Evolutionary conservation across 176 grass and related monocot genomes (phyloP).

Genomic region (Musa troglodytarum): DNA sequence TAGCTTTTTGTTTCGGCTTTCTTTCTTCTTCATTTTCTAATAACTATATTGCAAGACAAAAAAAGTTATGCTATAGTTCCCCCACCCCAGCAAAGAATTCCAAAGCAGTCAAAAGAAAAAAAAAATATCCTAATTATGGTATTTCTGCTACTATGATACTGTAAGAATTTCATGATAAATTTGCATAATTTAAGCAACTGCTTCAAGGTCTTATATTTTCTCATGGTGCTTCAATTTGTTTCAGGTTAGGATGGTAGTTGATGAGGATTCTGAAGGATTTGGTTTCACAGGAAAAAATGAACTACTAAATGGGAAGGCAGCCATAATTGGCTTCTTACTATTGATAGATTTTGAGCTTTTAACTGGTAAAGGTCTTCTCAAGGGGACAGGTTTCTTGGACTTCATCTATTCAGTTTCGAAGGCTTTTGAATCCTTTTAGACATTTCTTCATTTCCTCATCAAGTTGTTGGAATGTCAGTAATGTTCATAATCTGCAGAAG

Average conservation of each 20-base stretch:
- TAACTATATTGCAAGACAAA: too few species aligned
- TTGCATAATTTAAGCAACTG: background rate
- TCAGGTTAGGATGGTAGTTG: constrained; percentile 90
- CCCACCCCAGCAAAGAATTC: too few species aligned
- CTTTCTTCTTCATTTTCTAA: too few species aligned
- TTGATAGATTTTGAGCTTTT: constrained; percentile 94
- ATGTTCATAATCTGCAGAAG: background rate
- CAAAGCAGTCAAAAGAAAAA: background rate
- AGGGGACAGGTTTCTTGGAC: constrained; percentile 95
- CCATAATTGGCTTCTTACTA: constrained; percentile 88
- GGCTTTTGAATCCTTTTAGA: constrained; percentile 44
- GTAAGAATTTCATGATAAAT: background rate
- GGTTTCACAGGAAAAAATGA: constrained; percentile 72
- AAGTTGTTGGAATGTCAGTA: background rate
- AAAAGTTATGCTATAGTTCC: too few species aligned
- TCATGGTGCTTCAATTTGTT: constrained; percentile 1
- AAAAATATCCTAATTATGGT: background rate
- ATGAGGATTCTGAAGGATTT: constrained; percentile 77
- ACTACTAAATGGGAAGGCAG: constrained; percentile 80
- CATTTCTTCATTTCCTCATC: background rate
- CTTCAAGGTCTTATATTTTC: background rate
- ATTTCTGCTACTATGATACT: background rate
- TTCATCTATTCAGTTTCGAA: constrained; percentile 76
- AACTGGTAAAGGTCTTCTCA: constrained; percentile 95
- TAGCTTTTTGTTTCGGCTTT: too few species aligned